Evolutionary conservation across 2,329 filamentous ascomycete species (phyloP), one percentile per base, ranked within the genome.

Genomic region (Colletotrichum viniferum): DNA sequence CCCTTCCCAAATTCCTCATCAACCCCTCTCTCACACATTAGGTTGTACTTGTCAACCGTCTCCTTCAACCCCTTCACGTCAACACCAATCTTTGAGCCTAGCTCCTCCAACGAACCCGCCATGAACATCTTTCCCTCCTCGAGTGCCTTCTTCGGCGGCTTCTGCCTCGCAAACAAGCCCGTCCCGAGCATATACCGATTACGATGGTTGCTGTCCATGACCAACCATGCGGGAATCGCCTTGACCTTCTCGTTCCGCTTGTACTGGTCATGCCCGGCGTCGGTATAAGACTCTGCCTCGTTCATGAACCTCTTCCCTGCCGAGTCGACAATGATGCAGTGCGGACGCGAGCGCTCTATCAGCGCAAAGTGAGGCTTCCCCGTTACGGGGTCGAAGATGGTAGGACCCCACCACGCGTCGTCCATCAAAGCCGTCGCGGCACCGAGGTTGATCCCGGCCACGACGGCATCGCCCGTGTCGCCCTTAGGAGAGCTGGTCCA

Each of bases 1-100:
- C 84, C 83, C n/a, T 83, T 80, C 14, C 77, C 70, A 70, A 83
- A 85, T 68, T 85, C 81, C 34, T 78, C 77, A 58, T 84, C 83
- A 5, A 81, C 73, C 36, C 83, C 84, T 9, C 60, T 70, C 18
- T 67, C 34, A 28, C 77, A 81, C 70, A 83, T 80, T 2, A 56
- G 69, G 69, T 85, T 85, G 77, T 81, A 83, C 9, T 77, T 76
- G 32, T 77, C 62, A 12, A 84, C 71, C 1, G 82, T 84, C 12
- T 61, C 60, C 14, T 58, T n/a, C 14, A 85, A 72, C 1, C 74
- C 78, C 16, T 60, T 24, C 0, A 60, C 63, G 36, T 79, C 71
- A 9, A 84, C 69, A 14, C 77, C 79, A 14, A 82, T 78, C 48
- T 79, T 78, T 1, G 63, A 8, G 1, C 82, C 82, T 6, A 84